These are phyloP conservation scores for Suillus cothurnatus DNA, from an alignment of 768 basidiomycete species.

Conservation along the genomic window DNA sequence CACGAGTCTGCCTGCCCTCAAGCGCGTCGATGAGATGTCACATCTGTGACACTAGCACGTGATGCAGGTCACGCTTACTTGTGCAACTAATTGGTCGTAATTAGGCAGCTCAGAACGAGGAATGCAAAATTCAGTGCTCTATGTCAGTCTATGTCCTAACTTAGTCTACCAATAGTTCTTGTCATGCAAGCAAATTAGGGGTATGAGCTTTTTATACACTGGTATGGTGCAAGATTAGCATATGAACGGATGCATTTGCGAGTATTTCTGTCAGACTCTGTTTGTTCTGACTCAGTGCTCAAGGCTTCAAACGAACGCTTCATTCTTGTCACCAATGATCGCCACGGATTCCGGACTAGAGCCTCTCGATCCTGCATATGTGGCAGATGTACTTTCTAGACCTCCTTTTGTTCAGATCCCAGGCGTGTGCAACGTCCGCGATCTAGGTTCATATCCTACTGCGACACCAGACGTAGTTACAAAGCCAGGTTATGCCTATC, in stretches of 20 bases:
- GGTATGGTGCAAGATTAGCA: background rate
- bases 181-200: background rate
- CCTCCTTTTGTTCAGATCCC: conserved; percentile 70
- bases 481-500: conserved; percentile 58
- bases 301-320: background rate
- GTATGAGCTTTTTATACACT: background rate
- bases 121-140: background rate
- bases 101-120: background rate
- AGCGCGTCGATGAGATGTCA: conserved; percentile 13
- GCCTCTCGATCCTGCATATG: conserved; percentile 67
- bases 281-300: background rate
- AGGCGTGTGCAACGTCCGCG: conserved; percentile 78
- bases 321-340: conserved; percentile 17
- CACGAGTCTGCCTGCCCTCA: conserved; percentile 51
- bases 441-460: conserved; percentile 66
- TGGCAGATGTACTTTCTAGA: conserved; percentile 61
- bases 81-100: no score
- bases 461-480: conserved; percentile 51
- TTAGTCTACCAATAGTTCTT: background rate
- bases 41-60: conserved; percentile 1
- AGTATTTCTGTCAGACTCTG: background rate
- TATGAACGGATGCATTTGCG: background rate
- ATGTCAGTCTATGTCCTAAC: background rate
- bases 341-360: conserved; percentile 43
- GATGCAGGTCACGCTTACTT: background rate